Evolutionary conservation across 768 basidiomycete genomes (phyloP).

Genomic region (Kwoniella pini): DNA sequence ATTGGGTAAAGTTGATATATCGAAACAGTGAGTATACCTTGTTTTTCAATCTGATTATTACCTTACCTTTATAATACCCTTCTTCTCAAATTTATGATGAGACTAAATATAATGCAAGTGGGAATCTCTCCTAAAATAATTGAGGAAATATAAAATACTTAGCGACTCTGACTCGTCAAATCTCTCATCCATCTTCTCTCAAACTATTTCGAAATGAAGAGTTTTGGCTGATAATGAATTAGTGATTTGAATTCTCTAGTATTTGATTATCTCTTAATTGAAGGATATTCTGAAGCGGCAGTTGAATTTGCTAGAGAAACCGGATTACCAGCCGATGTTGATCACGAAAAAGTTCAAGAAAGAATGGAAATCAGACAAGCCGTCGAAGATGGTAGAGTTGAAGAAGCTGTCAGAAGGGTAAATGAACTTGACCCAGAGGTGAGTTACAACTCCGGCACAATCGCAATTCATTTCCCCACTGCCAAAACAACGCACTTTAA

Average conservation of each 20-base stretch:
- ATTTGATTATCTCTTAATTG: constrained; percentile 96
- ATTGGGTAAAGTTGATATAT: constrained; percentile 75
- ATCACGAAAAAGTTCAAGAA: constrained; percentile 89
- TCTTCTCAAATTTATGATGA: constrained; percentile 43
- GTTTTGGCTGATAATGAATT: constrained; percentile 33
- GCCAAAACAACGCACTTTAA: constrained; percentile 1
- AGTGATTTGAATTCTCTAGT: constrained; percentile 93
- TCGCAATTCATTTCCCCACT: constrained; percentile 14
- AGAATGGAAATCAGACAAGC: constrained; percentile 93
- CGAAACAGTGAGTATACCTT: constrained; percentile 75
- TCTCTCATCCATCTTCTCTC: constrained; percentile 4
- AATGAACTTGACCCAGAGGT: constrained; percentile 98
- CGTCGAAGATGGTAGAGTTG: constrained; percentile 88
- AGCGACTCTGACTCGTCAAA: constrained; percentile 58
- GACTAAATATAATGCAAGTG: constrained; percentile 80
- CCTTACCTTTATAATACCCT: not conserved
- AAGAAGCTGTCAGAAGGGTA: constrained; percentile 90
- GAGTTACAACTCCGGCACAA: constrained; percentile 57
- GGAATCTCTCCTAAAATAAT: constrained; percentile 96
- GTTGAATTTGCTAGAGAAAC: constrained; percentile 93
- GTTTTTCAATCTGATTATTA: constrained; percentile 2
- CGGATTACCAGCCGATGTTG: constrained; percentile 68
- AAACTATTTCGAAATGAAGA: constrained; percentile 22
- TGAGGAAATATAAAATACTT: constrained; percentile 79
- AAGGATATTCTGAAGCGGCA: constrained; percentile 94